phyloP scores from a whole-genome alignment of 331 rosid genomes.

The Acacia pycnantha region DNA sequence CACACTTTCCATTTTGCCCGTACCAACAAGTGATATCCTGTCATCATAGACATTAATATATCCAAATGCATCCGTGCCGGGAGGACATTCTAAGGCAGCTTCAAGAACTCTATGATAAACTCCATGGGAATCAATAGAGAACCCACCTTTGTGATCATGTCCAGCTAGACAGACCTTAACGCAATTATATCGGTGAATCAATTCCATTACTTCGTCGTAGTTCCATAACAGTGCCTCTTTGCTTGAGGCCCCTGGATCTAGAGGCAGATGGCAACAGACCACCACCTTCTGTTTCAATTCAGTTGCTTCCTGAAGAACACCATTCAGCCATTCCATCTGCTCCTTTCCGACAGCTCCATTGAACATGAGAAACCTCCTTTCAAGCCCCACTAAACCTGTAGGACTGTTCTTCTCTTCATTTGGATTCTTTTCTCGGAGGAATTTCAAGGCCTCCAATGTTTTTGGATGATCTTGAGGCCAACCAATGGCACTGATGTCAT shows the following conservation, averaged over 20 bases:
- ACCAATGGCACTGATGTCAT: conserved; percentile 84
- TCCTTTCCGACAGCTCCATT: conserved; percentile 89
- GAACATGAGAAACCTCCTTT: conserved; percentile 86
- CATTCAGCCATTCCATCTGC: conserved; percentile 80
- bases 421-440: conserved; percentile 71
- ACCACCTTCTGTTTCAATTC: conserved; percentile 67
- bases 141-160: conserved; percentile 83
- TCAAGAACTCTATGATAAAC: conserved; percentile 81
- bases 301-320: conserved; percentile 68
- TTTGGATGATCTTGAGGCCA: conserved; percentile 80
- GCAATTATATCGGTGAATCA: conserved; percentile 69
- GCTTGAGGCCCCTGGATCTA: conserved; percentile 61
- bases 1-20: conserved; percentile 55
- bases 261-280: conserved; percentile 75
- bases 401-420: conserved; percentile 86
- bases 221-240: conserved; percentile 73
- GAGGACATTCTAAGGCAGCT: conserved; percentile 95
- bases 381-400: conserved; percentile 54
- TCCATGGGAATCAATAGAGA: conserved; percentile 73
- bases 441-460: conserved; percentile 55
- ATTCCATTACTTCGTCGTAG: conserved; percentile 74
- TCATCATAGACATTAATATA: conserved; percentile 64
- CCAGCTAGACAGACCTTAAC: conserved; percentile 85
- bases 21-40: conserved; percentile 59
- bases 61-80: conserved; percentile 74